phyloP scores from a whole-genome alignment of 2,329 filamentous ascomycete species.

The Ascochyta rabiei region DNA sequence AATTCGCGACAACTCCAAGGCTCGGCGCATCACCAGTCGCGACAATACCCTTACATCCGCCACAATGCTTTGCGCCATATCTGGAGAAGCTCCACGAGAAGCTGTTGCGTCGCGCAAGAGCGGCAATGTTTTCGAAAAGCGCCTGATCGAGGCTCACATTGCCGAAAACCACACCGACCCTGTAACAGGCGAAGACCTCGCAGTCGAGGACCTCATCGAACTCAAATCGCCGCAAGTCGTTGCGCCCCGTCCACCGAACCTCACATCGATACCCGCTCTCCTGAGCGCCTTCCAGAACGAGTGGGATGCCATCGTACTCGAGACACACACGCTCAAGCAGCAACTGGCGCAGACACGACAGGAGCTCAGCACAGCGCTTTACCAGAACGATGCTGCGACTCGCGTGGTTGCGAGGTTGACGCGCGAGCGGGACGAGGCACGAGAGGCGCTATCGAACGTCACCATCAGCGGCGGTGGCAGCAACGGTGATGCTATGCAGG shows the following conservation, averaged over 20 bases:
- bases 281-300: constrained; percentile 96
- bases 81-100: constrained; percentile 92
- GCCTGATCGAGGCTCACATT: constrained; percentile 93
- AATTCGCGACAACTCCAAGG: constrained; percentile 14
- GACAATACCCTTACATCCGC: constrained; percentile 15
- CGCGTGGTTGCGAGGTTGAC: constrained; percentile 90
- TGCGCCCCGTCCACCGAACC: constrained; percentile 85
- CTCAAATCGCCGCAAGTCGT: constrained; percentile 84
- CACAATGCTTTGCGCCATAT: constrained; percentile 68
- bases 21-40: constrained; percentile 3
- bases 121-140: constrained; percentile 91
- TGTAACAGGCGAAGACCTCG: constrained; percentile 82
- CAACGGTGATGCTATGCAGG: constrained; percentile 86
- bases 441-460: constrained; percentile 85
- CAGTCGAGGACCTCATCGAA: constrained; percentile 82
- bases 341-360: constrained; percentile 88
- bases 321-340: constrained; percentile 89
- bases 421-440: constrained; percentile 90
- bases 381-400: constrained; percentile 97
- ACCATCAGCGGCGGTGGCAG: constrained; percentile 67
- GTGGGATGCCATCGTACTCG: constrained; percentile 92
- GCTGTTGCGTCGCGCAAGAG: constrained; percentile 95
- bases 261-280: constrained; percentile 94
- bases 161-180: constrained; percentile 92
- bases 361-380: constrained; percentile 90